Base-by-base conservation (phyloP, 768 basidiomycete species). In the Macrolepiota dolichaula region DNA sequence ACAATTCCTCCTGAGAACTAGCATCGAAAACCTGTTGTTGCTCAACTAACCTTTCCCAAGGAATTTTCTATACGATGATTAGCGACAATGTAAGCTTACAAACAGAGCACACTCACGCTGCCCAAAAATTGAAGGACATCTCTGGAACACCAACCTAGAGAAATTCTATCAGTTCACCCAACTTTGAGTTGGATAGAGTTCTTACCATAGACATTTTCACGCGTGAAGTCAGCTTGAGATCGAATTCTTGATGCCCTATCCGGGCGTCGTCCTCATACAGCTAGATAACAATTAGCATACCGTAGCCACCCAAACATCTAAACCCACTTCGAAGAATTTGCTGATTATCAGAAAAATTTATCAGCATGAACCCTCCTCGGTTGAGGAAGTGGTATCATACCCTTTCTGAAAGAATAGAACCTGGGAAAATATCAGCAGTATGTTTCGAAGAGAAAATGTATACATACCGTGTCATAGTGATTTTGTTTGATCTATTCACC, bases 181-280 rank as follows among this genome's bases (percentile, higher is more conserved):
- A 50, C 6, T 59, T 13, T 24, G 15, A 27, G 49, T 17, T 10
- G 15, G n/a, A 40, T n/a, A 36, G 11, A 11, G 38, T 7, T 66
- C 80, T 42, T 42, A 92, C 96, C 96, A 99, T 99, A 63, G 89
- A 94, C 97, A 99, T 99, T 74, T 98, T 98, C 50, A 98, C 97
- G 63, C 97, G 79, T 58, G 88, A 81, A 0, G 92, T 94, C 37
- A 94, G 79, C 69, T 99, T 98, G 60, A 99, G 77, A 67, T 98
- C 97, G 70, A 99, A 99, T 58, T 96, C 87, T 67, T 88, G 89
- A 72, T 98, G 94, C 0, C 97, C 97, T 54, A 94, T 84, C 12
- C 89, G 82, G 0, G 96, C 96, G 72, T 98, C 96, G 58, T 97
- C 91, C 74, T 98, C 96, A 68, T 98, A 98, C n/a, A 97, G 76